Conservation (phyloP, 345 rosid species). For the Cardamine chenopodiifolia region DNA sequence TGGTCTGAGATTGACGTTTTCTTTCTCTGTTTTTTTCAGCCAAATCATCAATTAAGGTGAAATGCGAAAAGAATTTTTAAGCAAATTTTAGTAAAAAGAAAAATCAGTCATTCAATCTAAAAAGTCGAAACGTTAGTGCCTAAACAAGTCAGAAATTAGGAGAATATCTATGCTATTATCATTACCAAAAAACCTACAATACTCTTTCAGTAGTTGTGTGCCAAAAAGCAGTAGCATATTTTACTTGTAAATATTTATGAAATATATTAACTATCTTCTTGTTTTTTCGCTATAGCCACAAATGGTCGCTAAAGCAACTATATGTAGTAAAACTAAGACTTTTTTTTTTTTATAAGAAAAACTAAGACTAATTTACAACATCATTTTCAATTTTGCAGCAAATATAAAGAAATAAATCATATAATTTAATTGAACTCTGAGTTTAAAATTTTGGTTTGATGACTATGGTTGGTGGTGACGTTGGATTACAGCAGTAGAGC, state of each 20-base stretch:
- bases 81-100: not conserved
- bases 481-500: not conserved
- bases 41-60: not conserved
- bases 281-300: not conserved
- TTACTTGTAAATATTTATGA: no score
- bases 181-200: not conserved
- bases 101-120: conserved; percentile 7
- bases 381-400: not conserved
- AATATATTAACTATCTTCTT: not conserved
- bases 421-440: not conserved
- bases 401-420: not conserved
- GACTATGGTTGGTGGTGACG: not conserved
- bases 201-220: conserved; percentile 5
- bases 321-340: no score
- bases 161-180: conserved; percentile 20
- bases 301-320: not conserved
- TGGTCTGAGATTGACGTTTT: conserved; percentile 17
- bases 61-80: conserved; percentile 4
- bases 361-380: not conserved
- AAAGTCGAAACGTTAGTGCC: conserved; percentile 35
- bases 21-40: conserved; percentile 12
- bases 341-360: no score
- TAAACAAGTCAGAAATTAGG: conserved; percentile 16
- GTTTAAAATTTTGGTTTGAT: not conserved
- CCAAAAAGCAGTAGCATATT: not conserved